Conservation (phyloP, 192 early-diverging fungal species). For the Backusella circina region DNA sequence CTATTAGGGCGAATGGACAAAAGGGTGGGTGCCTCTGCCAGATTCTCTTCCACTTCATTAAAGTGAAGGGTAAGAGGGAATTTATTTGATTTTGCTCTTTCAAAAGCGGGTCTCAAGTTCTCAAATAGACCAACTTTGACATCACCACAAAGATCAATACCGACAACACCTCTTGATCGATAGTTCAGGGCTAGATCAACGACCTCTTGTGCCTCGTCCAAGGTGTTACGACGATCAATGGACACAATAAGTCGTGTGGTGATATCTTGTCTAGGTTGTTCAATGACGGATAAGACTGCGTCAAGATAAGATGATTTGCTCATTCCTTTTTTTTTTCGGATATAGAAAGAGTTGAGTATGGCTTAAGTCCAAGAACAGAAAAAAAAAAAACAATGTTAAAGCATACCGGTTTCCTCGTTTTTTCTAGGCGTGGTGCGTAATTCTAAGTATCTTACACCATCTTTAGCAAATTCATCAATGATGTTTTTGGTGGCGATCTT, state of each 20-base stretch:
- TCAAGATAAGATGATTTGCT: slow-evolving; percentile 48
- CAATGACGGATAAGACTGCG: slow-evolving; percentile 28
- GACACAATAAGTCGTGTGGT: slow-evolving; percentile 46
- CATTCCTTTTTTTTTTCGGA: slow-evolving; percentile 31
- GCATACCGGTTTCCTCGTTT: slow-evolving; percentile 31
- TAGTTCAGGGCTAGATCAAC: slow-evolving; percentile 48
- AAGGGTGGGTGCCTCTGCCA: slow-evolving; percentile 39
- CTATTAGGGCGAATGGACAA: slow-evolving; percentile 43
- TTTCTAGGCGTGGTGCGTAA: slow-evolving; percentile 53
- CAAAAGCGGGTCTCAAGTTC: slow-evolving; percentile 42
- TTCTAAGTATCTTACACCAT: slow-evolving; percentile 58
- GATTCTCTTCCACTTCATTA: slow-evolving; percentile 45
- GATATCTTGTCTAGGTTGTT: slow-evolving; percentile 26
- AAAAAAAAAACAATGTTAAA: neutral
- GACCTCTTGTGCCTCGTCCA: slow-evolving; percentile 45
- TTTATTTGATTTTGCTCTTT: slow-evolving; percentile 40
- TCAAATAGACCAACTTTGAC: slow-evolving; percentile 37
- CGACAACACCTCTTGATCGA: slow-evolving; percentile 40
- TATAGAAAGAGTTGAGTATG: neutral
- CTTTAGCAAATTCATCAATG: slow-evolving; percentile 47
- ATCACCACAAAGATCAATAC: slow-evolving; percentile 63
- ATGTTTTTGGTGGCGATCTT: slow-evolving; percentile 33
- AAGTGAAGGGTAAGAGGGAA: slow-evolving; percentile 54
- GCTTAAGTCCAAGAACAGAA: neutral
- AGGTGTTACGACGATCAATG: slow-evolving; percentile 46